These are phyloP conservation scores for Scutellaria minor DNA, from an alignment of 257 asterid genomes.

Conservation along the genomic window DNA sequence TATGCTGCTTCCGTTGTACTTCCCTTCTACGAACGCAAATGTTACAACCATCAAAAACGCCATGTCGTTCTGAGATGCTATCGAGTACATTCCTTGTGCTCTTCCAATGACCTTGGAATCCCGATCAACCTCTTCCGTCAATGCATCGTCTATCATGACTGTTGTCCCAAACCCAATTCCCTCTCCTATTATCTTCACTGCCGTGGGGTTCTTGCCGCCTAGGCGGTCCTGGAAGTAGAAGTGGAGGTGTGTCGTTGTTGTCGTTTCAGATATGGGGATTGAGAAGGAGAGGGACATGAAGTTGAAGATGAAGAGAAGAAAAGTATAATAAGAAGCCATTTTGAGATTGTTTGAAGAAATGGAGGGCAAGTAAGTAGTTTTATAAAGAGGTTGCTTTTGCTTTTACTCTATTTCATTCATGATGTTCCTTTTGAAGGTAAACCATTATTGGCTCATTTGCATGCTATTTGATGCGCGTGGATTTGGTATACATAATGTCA, in stretches of 20 bases:
- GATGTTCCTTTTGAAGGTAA: not conserved
- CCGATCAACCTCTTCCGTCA: conserved; percentile 34
- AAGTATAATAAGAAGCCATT: conserved; percentile 33
- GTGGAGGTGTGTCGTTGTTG: conserved; percentile 41
- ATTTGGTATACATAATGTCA: too few species aligned
- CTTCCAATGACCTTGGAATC: conserved; percentile 46
- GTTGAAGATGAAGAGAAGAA: conserved; percentile 36
- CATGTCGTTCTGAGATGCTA: conserved; percentile 38
- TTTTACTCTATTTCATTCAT: not conserved
- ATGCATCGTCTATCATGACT: conserved; percentile 41
- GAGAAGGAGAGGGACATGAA: conserved; percentile 31
- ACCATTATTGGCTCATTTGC: not conserved
- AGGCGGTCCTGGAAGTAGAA: conserved; percentile 51
- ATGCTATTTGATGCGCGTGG: too few species aligned
- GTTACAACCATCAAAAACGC: conserved; percentile 44
- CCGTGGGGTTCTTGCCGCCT: conserved; percentile 43
- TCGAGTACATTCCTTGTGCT: conserved; percentile 50
- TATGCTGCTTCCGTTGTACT: conserved; percentile 46
- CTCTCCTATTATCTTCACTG: conserved; percentile 30
- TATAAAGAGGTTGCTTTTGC: conserved; percentile 25
- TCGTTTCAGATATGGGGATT: conserved; percentile 9
- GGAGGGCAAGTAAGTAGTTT: not conserved
- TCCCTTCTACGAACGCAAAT: conserved; percentile 36
- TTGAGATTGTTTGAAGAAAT: not conserved
- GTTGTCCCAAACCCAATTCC: conserved; percentile 36